Conservation (phyloP, 2,329 filamentous ascomycete species). For the Ascomycota sp. region DNA sequence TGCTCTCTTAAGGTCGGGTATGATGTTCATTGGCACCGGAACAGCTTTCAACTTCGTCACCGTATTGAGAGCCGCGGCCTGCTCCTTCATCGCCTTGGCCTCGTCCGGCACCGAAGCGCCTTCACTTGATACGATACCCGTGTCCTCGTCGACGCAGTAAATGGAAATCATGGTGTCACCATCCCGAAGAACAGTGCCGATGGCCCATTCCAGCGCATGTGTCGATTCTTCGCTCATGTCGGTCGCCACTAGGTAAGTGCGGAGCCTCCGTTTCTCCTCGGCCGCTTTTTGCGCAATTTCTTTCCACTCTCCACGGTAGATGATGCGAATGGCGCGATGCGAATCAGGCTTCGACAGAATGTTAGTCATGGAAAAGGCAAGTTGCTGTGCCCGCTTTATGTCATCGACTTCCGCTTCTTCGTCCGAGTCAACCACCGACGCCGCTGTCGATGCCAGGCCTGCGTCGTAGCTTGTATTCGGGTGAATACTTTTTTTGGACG, state of each 20-base stretch:
- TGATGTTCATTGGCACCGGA: constrained; percentile 11
- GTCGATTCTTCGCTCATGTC: constrained; percentile 88
- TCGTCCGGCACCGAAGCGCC: constrained; percentile 48
- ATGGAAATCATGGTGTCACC: constrained; percentile 87
- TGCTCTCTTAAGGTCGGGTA: constrained; percentile 13
- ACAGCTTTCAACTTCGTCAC: constrained; percentile 25
- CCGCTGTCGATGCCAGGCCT: constrained; percentile 31
- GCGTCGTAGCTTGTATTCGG: constrained; percentile 72
- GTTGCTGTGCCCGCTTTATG: constrained; percentile 70
- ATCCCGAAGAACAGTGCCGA: constrained; percentile 82
- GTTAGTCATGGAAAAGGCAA: constrained; percentile 61
- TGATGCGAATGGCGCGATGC: constrained; percentile 70
- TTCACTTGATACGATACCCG: constrained; percentile 28
- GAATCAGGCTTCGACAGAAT: constrained; percentile 56
- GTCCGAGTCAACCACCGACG: constrained; percentile 55
- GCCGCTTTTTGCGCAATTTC: constrained; percentile 60
- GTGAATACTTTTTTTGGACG: constrained; percentile 42
- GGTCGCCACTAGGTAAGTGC: constrained; percentile 89
- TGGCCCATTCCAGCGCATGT: constrained; percentile 92
- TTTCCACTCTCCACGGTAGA: constrained; percentile 71
- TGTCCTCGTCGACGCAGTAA: constrained; percentile 84
- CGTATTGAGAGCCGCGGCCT: constrained; percentile 49
- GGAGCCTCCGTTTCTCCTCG: constrained; percentile 55
- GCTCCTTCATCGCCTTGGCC: constrained; percentile 53
- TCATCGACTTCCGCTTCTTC: constrained; percentile 70